These are phyloP conservation scores for Pichia sp. DNA, from an alignment of 1,139 yeast genomes.

Conservation along the genomic window DNA sequence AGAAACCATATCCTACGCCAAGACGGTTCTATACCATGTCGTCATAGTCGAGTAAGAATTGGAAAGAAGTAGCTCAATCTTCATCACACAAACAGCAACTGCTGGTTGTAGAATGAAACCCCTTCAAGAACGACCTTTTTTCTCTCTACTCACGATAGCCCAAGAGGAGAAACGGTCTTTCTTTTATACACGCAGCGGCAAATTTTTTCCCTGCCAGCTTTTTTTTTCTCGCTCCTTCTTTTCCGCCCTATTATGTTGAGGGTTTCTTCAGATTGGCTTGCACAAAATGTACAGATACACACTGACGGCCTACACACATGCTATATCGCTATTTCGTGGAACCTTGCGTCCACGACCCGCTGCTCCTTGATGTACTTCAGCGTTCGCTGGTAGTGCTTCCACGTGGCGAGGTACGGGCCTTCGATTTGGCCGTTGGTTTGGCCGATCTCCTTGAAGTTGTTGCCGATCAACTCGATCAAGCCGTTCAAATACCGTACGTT, in stretches of 20 bases:
- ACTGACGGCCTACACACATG: neutral
- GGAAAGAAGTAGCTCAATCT: constrained; percentile 62
- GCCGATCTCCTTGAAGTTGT: constrained; percentile 60
- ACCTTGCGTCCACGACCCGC: constrained; percentile 59
- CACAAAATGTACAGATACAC: neutral
- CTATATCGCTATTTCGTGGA: constrained; percentile 28
- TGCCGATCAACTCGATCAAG: constrained; percentile 74
- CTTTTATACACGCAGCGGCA: neutral
- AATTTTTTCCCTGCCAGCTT: neutral
- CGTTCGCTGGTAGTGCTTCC: constrained; percentile 60
- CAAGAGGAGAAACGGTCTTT: neutral
- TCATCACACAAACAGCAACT: constrained; percentile 42
- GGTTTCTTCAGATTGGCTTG: neutral
- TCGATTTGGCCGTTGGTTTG: constrained; percentile 7
- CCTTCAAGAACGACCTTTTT: neutral
- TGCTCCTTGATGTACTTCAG: constrained; percentile 63
- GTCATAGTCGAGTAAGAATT: constrained; percentile 82
- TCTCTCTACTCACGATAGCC: neutral
- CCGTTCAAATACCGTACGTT: constrained; percentile 79
- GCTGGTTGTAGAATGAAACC: constrained; percentile 13
- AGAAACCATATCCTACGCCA: constrained; percentile 24
- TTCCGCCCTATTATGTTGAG: neutral
- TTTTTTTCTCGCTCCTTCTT: neutral
- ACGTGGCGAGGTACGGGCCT: constrained; percentile 33
- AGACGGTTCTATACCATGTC: constrained; percentile 70